Base-by-base conservation (phyloP, 75 land plant species). In the Cunninghamia lanceolata region DNA sequence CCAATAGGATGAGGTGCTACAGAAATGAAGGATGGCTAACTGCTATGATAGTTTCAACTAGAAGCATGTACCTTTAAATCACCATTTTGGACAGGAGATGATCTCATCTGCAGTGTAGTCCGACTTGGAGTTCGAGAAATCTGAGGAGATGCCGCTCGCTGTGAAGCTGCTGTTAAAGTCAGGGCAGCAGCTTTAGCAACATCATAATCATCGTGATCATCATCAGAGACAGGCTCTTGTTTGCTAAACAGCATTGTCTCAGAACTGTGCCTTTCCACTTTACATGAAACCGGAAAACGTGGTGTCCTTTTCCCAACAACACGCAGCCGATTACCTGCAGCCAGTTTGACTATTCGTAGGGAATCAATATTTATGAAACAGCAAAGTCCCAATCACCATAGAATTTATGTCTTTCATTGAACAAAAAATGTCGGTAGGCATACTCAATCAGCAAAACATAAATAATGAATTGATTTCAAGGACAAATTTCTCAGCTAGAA, bases 241-340 rank as follows among this genome's bases (percentile, higher is more conserved):
- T 89, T 90, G 35, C 71, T 80, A 34, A 68, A 84, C 16, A 88
- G 85, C 66, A 70, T 32, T n/a, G 66, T 84, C 68, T 83, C 90
- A 81, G 50, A 66, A 53, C 89, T 84, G 17, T 90, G 87, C 84
- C 53, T 90, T 54, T 92, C 90, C 86, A 86, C 68, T 39, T 88
- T 59, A 85, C 73, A 87, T 70, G 87, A 84, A 32, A 91, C 89
- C 82, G 95, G 94, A 70, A 94, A 84, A 1, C 98, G 91, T 63
- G 99, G 98, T 34, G 96, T 97, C 42, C 99, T 92, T 87, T 97
- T 97, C 39, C 96, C 94, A 88, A 96, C 98, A 78, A 88, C 92
- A 70, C 94, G 96, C 59, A 91, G 93, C 46, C 87, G 84, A 84
- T 83, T 91, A 75, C 92, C 96, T 94, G 89, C 86, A 88, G 77